Conservation (phyloP, 768 basidiomycete genomes). For the Trametes sanguinea region DNA sequence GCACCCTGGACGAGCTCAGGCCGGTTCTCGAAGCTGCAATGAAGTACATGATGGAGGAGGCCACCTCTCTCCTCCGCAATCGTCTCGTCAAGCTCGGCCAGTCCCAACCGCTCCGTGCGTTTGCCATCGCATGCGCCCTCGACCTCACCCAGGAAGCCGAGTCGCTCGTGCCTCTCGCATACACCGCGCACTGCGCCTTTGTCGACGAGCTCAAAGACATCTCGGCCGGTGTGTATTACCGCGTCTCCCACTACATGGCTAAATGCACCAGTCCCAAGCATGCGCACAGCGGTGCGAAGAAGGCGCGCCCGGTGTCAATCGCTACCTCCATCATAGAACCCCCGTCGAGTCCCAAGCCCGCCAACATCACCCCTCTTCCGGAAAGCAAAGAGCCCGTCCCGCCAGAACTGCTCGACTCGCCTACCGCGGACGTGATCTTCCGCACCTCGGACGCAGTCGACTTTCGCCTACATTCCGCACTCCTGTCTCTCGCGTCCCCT, state of each 20-base stretch:
- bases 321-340: conserved; percentile 11
- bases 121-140: conserved; percentile 15
- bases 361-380: background rate
- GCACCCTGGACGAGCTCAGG: conserved; percentile 19
- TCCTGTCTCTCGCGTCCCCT: conserved; percentile 30
- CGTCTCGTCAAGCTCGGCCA: conserved; percentile 17
- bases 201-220: conserved; percentile 16
- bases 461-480: conserved; percentile 11
- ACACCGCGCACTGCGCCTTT: conserved; percentile 11
- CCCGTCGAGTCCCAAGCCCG: background rate
- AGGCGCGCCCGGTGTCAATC: conserved; percentile 6
- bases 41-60: conserved; percentile 27
- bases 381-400: conserved; percentile 1
- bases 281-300: background rate
- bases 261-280: conserved; percentile 6
- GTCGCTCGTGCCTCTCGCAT: conserved; percentile 13
- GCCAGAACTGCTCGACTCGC: conserved; percentile 7
- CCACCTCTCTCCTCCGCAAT: conserved; percentile 15
- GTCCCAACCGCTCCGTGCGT: conserved; percentile 21
- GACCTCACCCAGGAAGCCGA: conserved; percentile 14
- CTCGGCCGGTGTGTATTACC: conserved; percentile 19
- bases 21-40: conserved; percentile 26
- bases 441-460: conserved; percentile 13
- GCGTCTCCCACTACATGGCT: conserved; percentile 18
- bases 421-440: conserved; percentile 15